Conservation (phyloP, 768 basidiomycete species). For the Amanita brunnescens region DNA sequence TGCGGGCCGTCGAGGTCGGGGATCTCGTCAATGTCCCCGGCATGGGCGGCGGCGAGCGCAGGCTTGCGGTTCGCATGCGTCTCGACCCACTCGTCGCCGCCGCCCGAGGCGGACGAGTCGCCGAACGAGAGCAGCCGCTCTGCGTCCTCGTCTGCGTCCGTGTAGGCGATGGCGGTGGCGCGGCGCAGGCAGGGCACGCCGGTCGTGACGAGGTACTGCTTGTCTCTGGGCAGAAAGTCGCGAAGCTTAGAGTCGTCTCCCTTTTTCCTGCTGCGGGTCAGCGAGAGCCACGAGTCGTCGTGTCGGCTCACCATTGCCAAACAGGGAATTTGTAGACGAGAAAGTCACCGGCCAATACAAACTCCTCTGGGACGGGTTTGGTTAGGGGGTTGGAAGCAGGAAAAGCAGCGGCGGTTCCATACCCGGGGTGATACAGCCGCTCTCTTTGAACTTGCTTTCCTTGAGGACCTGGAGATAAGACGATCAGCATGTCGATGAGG, state of each 20-base stretch:
- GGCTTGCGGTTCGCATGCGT: constrained; percentile 80
- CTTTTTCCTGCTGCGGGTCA: constrained; percentile 67
- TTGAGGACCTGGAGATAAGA: constrained; percentile 67
- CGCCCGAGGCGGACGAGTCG: constrained; percentile 45
- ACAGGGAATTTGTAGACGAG: constrained; percentile 97
- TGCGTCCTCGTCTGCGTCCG: constrained; percentile 93
- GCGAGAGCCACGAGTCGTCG: no score
- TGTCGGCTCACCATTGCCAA: constrained; percentile 81
- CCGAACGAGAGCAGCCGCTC: constrained; percentile 86
- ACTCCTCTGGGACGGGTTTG: constrained; percentile 64
- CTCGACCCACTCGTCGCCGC: constrained; percentile 95
- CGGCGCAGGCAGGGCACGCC: constrained; percentile 96
- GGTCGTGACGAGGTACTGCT: constrained; percentile 92
- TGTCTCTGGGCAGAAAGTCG: constrained; percentile 91
- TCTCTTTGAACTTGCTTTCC: constrained; percentile 99
- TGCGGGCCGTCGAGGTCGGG: constrained; percentile 67
- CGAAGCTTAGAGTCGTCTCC: constrained; percentile 80
- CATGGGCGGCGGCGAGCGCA: constrained; percentile 37
- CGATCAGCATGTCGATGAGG: constrained; percentile 22
- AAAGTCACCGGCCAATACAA: constrained; percentile 97
- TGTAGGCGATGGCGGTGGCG: constrained; percentile 87
- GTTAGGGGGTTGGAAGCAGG: background rate
- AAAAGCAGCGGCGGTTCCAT: constrained; percentile 15
- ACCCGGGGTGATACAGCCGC: constrained; percentile 94
- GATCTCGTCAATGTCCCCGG: constrained; percentile 73